phyloP scores from a whole-genome alignment of 2,329 filamentous ascomycete genomes.

The Ophiostoma montium region DNA sequence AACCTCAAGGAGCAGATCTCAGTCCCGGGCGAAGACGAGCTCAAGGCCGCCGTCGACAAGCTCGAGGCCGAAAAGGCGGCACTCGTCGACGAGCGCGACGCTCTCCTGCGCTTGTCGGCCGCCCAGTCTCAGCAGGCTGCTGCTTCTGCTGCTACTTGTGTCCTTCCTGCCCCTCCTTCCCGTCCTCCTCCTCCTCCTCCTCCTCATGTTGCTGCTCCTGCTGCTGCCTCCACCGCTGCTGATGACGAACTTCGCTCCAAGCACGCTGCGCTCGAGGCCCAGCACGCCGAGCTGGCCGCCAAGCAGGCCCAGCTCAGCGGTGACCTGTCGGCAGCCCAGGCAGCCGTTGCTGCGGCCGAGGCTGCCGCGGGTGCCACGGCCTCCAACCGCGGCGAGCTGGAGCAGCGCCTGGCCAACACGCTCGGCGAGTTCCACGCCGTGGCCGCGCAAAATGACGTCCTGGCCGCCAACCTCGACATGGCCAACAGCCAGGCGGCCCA shows the following conservation, averaged over 20 bases:
- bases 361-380: neutral
- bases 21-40: neutral
- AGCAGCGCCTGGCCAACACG: neutral
- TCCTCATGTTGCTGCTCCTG: neutral
- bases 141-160: neutral
- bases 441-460: neutral
- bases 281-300: constrained; percentile 2
- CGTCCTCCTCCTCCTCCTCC: neutral
- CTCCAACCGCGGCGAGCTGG: neutral
- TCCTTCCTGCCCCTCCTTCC: neutral
- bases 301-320: constrained; percentile 1
- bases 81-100: constrained; percentile 2
- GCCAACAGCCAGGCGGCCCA: neutral
- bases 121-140: constrained; percentile 2
- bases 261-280: neutral
- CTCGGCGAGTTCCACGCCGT: neutral
- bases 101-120: neutral
- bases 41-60: neutral
- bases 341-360: neutral
- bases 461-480: neutral
- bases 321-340: neutral
- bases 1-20: neutral
- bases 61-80: constrained; percentile 3
- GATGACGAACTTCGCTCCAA: neutral
- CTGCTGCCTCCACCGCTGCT: neutral